Evolutionary conservation across 768 basidiomycete species (phyloP), one percentile per base, ranked within the genome.

Genomic region (Boletus fagicola): DNA sequence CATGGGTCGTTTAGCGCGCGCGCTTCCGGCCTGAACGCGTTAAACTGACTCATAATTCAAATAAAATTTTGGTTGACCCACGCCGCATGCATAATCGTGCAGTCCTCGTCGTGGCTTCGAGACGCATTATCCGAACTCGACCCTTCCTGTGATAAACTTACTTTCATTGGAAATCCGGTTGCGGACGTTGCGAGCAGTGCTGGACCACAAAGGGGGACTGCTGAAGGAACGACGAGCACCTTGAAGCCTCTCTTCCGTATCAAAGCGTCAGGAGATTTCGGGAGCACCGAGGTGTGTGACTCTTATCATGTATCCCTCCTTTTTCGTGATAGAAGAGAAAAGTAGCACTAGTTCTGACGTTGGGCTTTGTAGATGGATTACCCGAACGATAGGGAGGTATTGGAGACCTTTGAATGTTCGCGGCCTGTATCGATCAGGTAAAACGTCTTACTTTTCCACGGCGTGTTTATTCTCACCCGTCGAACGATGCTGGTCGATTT

Each of bases 61-160:
- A 9, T 50, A 46, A 33, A 16, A 36, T 11, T 60, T 36, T 36
- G 43, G 49, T 38, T 39, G 24, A 47, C 15, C 31, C 26, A n/a
- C 28, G 30, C 45, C 43, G 15, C 20, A 45, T 33, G 35, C n/a
- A 26, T n/a, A n/a, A 22, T 54, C 79, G 26, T 28, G n/a, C 53
- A 72, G 71, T 72, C 71, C 83, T 96, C 95, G 3, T 94, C 90
- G 6, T 95, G 94, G 92, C 86, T 98, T 35, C 86, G 91, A 43
- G 94, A 97, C 57, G 94, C 95, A 0, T 81, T 98, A 15, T 86
- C 87, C 12, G 96, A 98, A 67, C 79, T 99, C 15, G 94, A 98
- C 63, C 83, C 92, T 18, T 90, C 92, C 0, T 92, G 88, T 68
- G 86, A 92, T 43, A 90, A 86, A 58, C 79, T 98, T 20, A 91